Evolutionary conservation across 306 rosid genomes (phyloP).

Genomic region (Fragaria nilgerrensis): DNA sequence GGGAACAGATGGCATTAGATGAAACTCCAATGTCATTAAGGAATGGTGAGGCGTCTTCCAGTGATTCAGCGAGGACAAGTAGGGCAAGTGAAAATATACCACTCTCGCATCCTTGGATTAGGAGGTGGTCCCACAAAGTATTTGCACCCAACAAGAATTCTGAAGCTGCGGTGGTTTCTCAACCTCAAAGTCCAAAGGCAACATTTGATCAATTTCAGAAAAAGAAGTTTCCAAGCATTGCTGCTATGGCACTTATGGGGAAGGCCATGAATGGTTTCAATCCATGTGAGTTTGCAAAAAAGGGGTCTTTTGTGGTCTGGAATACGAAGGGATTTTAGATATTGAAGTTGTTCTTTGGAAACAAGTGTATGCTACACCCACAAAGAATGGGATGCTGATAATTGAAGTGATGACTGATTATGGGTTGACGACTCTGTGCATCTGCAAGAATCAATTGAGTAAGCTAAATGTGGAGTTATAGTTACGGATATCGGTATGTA

Average conservation of each 20-base stretch:
- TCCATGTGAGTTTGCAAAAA: slow-evolving; percentile 47
- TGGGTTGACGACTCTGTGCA: slow-evolving; percentile 7
- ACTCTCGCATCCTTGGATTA: slow-evolving; percentile 88
- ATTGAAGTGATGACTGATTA: neutral
- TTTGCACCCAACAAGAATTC: slow-evolving; percentile 34
- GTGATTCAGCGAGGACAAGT: slow-evolving; percentile 32
- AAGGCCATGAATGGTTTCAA: slow-evolving; percentile 52
- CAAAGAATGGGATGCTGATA: slow-evolving; percentile 2
- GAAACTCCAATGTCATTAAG: slow-evolving; percentile 24
- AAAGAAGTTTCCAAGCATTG: slow-evolving; percentile 82
- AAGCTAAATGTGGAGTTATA: slow-evolving; percentile 8
- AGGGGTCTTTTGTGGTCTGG: slow-evolving; percentile 67
- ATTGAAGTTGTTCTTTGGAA: neutral
- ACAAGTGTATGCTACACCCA: slow-evolving; percentile 18
- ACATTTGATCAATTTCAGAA: slow-evolving; percentile 32
- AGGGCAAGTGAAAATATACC: slow-evolving; percentile 29
- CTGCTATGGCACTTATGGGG: slow-evolving; percentile 95
- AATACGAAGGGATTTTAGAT: slow-evolving; percentile 35
- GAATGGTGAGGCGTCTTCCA: slow-evolving; percentile 30
- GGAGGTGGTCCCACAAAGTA: slow-evolving; percentile 51
- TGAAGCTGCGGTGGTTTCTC: slow-evolving; percentile 30
- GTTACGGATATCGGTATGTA: slow-evolving; percentile 21
- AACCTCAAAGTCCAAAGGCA: slow-evolving; percentile 36
- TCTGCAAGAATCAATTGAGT: slow-evolving; percentile 10
- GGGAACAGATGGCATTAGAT: slow-evolving; percentile 26